Evolutionary conservation across 2,329 filamentous ascomycete species (phyloP).

Genomic region (Cytospora piceae): DNA sequence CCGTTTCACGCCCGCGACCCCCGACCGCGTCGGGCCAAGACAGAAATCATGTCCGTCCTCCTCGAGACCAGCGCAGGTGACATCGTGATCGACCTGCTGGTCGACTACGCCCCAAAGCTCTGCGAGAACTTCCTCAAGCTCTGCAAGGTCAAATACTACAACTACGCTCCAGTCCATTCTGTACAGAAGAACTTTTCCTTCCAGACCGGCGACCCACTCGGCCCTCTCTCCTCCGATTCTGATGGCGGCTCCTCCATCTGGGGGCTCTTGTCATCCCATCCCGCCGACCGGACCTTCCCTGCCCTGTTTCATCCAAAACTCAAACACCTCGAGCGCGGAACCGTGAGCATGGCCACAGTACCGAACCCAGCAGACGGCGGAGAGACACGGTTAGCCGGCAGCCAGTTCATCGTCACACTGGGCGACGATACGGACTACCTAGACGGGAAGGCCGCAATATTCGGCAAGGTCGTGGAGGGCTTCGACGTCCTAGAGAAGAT

Average conservation of each 20-base stretch:
- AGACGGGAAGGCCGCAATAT: slow-evolving; percentile 92
- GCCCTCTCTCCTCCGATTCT: slow-evolving; percentile 79
- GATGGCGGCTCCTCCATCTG: slow-evolving; percentile 95
- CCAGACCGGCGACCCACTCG: slow-evolving; percentile 92
- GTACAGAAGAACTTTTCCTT: slow-evolving; percentile 96
- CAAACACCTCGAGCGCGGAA: slow-evolving; percentile 87
- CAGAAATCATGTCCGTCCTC: slow-evolving; percentile 77
- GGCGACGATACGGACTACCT: slow-evolving; percentile 88
- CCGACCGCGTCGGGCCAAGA: not conserved
- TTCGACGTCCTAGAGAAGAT: slow-evolving; percentile 94
- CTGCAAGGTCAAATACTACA: slow-evolving; percentile 99
- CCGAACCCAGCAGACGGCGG: slow-evolving; percentile 70
- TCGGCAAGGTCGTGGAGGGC: slow-evolving; percentile 93
- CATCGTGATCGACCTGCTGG: slow-evolving; percentile 89
- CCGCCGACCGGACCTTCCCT: slow-evolving; percentile 75
- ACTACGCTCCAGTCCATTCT: slow-evolving; percentile 89
- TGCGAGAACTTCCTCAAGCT: slow-evolving; percentile 99
- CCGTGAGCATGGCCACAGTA: slow-evolving; percentile 96
- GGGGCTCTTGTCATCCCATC: slow-evolving; percentile 72
- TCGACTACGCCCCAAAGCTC: slow-evolving; percentile 85
- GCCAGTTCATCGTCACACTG: slow-evolving; percentile 92
- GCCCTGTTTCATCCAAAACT: slow-evolving; percentile 86
- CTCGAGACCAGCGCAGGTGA: slow-evolving; percentile 92
- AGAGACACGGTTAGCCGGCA: slow-evolving; percentile 80
- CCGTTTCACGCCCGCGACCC: not conserved